A percentile compares a stretch with the other conserved stretches of the same genome.
Evolutionary conservation across 768 basidiomycete species (phyloP).

Genomic region (Rhodotorula babjevae): DNA sequence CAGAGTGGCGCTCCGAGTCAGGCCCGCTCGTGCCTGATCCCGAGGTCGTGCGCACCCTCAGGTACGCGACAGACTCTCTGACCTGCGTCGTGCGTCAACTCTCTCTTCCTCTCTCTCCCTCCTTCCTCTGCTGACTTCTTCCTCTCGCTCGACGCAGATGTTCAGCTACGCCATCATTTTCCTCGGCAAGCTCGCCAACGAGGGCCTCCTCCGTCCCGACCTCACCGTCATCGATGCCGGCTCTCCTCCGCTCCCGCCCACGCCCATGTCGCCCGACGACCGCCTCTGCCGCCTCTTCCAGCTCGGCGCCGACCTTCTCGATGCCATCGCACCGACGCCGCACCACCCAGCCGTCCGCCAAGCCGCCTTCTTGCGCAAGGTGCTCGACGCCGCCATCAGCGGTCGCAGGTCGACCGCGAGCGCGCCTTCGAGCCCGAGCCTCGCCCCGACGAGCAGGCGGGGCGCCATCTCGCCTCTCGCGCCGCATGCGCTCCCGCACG

Average conservation of each 20-base stretch:
- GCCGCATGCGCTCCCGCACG: not conserved
- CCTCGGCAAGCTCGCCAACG: slow-evolving; percentile 36
- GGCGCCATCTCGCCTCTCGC: not conserved
- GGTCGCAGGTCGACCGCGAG: slow-evolving; percentile 20
- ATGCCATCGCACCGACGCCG: slow-evolving; percentile 32
- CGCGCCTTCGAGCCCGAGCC: slow-evolving; percentile 18
- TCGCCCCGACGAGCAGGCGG: not conserved
- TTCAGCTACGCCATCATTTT: slow-evolving; percentile 35
- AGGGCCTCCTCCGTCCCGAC: slow-evolving; percentile 33
- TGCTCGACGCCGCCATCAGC: slow-evolving; percentile 34
- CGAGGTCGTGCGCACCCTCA: slow-evolving; percentile 19
- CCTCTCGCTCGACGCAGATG: slow-evolving; percentile 4
- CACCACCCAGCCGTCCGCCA: slow-evolving; percentile 33
- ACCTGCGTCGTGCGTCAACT: slow-evolving; percentile 34
- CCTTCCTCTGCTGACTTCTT: not conserved
- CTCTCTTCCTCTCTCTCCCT: not conserved
- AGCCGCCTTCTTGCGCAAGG: slow-evolving; percentile 35
- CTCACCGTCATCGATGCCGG: slow-evolving; percentile 25
- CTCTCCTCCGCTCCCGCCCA: slow-evolving; percentile 7
- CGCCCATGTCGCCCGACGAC: slow-evolving; percentile 21
- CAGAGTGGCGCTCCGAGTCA: not conserved
- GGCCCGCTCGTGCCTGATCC: slow-evolving; percentile 15
- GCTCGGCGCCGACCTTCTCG: slow-evolving; percentile 36
- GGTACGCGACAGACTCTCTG: slow-evolving; percentile 28
- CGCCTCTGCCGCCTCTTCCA: slow-evolving; percentile 36